Base-by-base conservation (phyloP, 2,329 filamentous ascomycete genomes). In the Neopestalotiopsis sp. region DNA sequence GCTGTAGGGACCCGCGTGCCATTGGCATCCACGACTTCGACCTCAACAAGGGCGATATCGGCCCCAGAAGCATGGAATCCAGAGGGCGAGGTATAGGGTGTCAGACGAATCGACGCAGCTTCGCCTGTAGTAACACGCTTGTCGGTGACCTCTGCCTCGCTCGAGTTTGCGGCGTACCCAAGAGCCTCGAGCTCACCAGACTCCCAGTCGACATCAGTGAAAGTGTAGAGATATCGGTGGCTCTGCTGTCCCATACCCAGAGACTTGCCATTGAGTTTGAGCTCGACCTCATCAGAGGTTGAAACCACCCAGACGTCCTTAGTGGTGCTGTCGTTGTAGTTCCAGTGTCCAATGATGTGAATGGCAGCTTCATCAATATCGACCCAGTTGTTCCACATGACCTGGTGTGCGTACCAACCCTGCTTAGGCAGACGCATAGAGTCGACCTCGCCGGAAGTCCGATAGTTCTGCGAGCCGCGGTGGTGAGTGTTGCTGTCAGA, bases 321-420 rank as follows among this genome's bases (percentile, higher is more conserved):
- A 53, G 62, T 53, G 10, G 53, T 66, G 65, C n/a, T 61, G 3
- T 66, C 30, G 17, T 66, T 66, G 65, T 66, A 61, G n/a, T 66
- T 66, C 65, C 65, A 66, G 38, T 66, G 65, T 3, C 65, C 65
- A 5, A 66, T 28, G 5, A 66, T 66, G 20, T 62, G 65, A 38
- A 57, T 53, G 2, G 53, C 65, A 7, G 56, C 45, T 12, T 30
- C 13, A 14, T 66, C 65, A 30, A 66, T 28, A n/a, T 66, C 65
- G n/a, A 66, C 65, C 65, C 65, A 66, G 32, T 66, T 66, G 24
- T 66, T 24, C 65, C 65, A 66, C 24, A 66, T 66, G 20, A 66
- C 65, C 49, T 61, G 58, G 13, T 66, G 45, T 10, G 65, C 49
- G 24, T 38, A 66, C 65, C 65, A 66, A 2, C 28, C 49, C 4